Evolutionary conservation across 805 yeast genomes (phyloP).

Genomic region (Danielia oregonensis): DNA sequence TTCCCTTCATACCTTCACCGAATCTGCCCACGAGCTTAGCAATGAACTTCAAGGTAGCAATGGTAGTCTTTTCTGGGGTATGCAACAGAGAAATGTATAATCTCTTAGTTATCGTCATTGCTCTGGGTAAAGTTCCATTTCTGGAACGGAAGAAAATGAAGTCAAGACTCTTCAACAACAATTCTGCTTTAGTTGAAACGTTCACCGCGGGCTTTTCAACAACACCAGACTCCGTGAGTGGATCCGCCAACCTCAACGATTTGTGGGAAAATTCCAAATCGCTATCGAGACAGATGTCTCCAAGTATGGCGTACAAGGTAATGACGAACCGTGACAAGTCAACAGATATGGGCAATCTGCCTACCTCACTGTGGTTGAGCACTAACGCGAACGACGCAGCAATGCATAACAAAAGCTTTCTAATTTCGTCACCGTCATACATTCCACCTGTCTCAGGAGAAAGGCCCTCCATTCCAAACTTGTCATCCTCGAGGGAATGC

Average conservation of each 20-base stretch:
- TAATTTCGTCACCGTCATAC: conserved; percentile 42
- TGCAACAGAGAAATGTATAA: conserved; percentile 64
- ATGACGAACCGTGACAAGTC: conserved; percentile 81
- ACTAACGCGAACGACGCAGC: conserved; percentile 88
- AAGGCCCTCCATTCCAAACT: conserved; percentile 15
- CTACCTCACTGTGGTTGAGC: conserved; percentile 56
- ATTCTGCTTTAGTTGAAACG: conserved; percentile 84
- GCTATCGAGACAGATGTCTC: conserved; percentile 68
- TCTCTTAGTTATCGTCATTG: conserved; percentile 80
- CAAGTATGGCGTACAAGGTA: conserved; percentile 65
- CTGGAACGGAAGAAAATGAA: conserved; percentile 73
- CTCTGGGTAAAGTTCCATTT: conserved; percentile 63
- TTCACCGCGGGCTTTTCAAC: conserved; percentile 68
- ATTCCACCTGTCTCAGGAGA: conserved; percentile 27
- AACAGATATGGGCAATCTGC: conserved; percentile 57
- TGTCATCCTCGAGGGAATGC: conserved; percentile 34
- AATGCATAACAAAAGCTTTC: conserved; percentile 77
- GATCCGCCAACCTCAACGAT: conserved; percentile 77
- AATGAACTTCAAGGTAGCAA: conserved; percentile 73
- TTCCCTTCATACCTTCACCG: conserved; percentile 63
- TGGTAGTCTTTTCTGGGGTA: conserved; percentile 82
- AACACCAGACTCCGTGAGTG: conserved; percentile 41
- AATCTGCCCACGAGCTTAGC: conserved; percentile 71
- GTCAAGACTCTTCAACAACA: conserved; percentile 73
- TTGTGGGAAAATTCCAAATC: conserved; percentile 85